These are phyloP conservation scores for Calonectria leucothoes DNA, from an alignment of 2,329 filamentous ascomycete species.

Conservation along the genomic window DNA sequence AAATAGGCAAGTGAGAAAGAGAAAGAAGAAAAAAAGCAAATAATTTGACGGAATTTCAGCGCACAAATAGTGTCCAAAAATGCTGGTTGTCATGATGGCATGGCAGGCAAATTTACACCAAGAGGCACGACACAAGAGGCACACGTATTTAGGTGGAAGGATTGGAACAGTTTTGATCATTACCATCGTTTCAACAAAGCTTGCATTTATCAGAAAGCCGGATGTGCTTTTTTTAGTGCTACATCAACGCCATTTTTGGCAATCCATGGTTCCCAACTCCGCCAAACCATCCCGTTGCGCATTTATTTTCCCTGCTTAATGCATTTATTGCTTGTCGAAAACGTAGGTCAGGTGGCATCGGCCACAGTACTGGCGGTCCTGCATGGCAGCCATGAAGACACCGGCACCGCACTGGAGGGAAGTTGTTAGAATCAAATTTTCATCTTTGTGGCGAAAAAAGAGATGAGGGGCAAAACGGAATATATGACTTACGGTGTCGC, in stretches of 20 bases:
- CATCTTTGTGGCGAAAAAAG: background rate
- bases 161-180: background rate
- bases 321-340: constrained; percentile 73
- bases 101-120: background rate
- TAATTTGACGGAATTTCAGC: background rate
- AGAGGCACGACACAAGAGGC: background rate
- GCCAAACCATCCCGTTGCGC: constrained; percentile 45
- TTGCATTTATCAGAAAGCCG: constrained; percentile 54
- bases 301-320: constrained; percentile 42
- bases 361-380: constrained; percentile 98
- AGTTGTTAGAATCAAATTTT: constrained; percentile 47
- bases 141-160: constrained; percentile 7
- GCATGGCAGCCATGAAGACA: constrained; percentile 99
- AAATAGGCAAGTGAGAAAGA: too few relatives aligned
- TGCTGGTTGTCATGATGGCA: background rate
- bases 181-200: constrained; percentile 47
- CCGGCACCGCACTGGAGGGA: constrained; percentile 88
- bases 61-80: background rate
- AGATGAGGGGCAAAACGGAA: background rate
- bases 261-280: constrained; percentile 46
- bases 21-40: too few relatives aligned
- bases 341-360: constrained; percentile 80
- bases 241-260: constrained; percentile 56
- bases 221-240: constrained; percentile 56
- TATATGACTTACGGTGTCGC: constrained; percentile 77